Percentiles rank a stretch among this genome's conserved stretches.
phyloP scores from a whole-genome alignment of 176 grass and related monocot genomes.

The Poa annua region DNA sequence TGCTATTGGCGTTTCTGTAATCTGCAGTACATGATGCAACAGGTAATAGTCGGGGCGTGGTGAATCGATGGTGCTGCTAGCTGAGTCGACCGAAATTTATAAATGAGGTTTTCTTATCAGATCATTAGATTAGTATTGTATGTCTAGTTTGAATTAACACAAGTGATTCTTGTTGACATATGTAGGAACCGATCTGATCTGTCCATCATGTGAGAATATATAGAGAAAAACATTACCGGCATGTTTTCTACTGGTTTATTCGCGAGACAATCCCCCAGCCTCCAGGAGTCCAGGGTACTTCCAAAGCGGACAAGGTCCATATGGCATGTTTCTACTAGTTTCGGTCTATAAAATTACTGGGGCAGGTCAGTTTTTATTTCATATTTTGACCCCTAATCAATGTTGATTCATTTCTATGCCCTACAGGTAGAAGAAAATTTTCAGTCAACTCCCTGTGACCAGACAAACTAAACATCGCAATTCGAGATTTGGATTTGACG shows the following conservation, averaged over 20 bases:
- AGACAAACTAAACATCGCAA: not conserved
- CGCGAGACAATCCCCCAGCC: too few species aligned
- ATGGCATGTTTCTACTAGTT: too few species aligned
- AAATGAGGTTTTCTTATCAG: not conserved
- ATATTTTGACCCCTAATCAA: too few species aligned
- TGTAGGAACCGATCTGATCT: too few species aligned
- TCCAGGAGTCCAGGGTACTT: too few species aligned
- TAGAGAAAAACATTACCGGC: too few species aligned
- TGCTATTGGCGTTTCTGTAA: not conserved
- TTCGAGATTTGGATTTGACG: not conserved
- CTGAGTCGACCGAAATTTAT: not conserved
- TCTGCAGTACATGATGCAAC: not conserved
- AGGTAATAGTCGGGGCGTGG: not conserved
- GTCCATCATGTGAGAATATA: too few species aligned
- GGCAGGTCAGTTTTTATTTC: too few species aligned
- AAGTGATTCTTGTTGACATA: too few species aligned
- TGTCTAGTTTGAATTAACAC: not conserved
- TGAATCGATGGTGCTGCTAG: not conserved
- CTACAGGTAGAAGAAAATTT: not conserved
- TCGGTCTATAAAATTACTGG: too few species aligned
- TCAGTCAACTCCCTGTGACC: not conserved
- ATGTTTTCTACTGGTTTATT: too few species aligned
- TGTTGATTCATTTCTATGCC: not conserved
- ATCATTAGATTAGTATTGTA: not conserved
- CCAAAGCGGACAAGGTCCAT: too few species aligned